Percentiles rank a stretch among this genome's conserved stretches.
These are phyloP conservation scores for Mycena haematopus DNA, from an alignment of 768 basidiomycete species.

Conservation along the genomic window DNA sequence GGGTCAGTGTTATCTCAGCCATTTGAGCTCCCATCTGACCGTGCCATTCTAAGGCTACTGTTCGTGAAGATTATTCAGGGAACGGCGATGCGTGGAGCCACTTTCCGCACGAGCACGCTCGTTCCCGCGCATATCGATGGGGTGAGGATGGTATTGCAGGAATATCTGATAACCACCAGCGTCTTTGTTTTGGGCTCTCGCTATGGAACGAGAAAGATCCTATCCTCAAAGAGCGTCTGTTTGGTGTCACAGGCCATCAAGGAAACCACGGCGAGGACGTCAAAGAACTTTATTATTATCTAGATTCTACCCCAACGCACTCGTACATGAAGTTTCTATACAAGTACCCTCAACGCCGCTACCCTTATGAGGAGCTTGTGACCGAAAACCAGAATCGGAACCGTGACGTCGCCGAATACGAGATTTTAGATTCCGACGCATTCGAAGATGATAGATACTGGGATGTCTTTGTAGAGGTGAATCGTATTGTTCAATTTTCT, in stretches of 20 bases:
- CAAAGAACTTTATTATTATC: slow-evolving; percentile 98
- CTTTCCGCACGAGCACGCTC: slow-evolving; percentile 92
- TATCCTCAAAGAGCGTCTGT: slow-evolving; percentile 96
- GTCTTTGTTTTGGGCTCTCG: slow-evolving; percentile 87
- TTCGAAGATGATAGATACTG: slow-evolving; percentile 96
- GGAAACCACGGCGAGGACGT: slow-evolving; percentile 99
- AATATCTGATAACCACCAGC: slow-evolving; percentile 96
- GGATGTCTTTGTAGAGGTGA: slow-evolving; percentile 97
- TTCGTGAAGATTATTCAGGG: slow-evolving; percentile 96
- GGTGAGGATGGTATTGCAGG: slow-evolving; percentile 98
- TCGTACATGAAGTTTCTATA: slow-evolving; percentile 99
- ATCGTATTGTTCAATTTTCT: slow-evolving; percentile 34
- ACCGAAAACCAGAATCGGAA: slow-evolving; percentile 81
- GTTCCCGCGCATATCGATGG: slow-evolving; percentile 97
- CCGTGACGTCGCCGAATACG: slow-evolving; percentile 89
- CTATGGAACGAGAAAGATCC: slow-evolving; percentile 96
- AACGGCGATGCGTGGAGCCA: slow-evolving; percentile 97
- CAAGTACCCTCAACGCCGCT: slow-evolving; percentile 94
- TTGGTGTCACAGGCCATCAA: slow-evolving; percentile 95
- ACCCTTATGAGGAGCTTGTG: slow-evolving; percentile 94
- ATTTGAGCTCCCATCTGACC: slow-evolving; percentile 9
- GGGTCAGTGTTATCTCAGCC: slow-evolving; percentile 65
- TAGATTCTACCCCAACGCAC: slow-evolving; percentile 98
- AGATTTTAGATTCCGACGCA: slow-evolving; percentile 89
- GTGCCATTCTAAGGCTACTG: slow-evolving; percentile 77